A percentile compares a stretch with the other conserved stretches of the same genome.
Evolutionary conservation across 352 stramenopile genomes (phyloP).

Genomic region (Thraustochytrium striatum): DNA sequence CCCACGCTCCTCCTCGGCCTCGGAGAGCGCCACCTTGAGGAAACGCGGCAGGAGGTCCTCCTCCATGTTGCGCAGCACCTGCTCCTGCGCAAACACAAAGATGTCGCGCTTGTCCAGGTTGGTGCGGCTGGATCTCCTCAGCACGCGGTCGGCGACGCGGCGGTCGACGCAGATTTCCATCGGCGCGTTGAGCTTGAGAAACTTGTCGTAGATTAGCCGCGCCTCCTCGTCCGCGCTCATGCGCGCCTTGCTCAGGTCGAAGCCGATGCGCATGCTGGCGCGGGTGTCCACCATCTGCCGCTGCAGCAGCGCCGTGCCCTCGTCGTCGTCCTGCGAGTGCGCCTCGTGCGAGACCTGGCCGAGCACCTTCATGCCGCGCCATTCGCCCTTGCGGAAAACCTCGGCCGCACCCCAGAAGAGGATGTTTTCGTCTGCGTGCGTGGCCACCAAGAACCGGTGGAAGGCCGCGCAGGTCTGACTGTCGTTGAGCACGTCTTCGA

Average conservation of each 20-base stretch:
- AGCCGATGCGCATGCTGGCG: slow-evolving; percentile 35
- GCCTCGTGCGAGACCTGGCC: background rate
- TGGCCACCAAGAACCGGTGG: slow-evolving; percentile 33
- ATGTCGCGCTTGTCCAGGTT: background rate
- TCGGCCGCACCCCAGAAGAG: slow-evolving; percentile 36
- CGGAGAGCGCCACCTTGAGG: background rate
- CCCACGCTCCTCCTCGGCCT: slow-evolving; percentile 24
- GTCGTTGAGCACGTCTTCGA: slow-evolving; percentile 34
- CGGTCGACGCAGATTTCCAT: slow-evolving; percentile 40
- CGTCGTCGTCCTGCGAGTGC: background rate
- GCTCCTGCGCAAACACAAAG: slow-evolving; percentile 16
- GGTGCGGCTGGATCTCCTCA: background rate
- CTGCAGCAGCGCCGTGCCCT: slow-evolving; percentile 26
- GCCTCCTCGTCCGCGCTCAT: slow-evolving; percentile 2
- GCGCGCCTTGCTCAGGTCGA: background rate
- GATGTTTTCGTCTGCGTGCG: slow-evolving; percentile 45
- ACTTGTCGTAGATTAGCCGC: slow-evolving; percentile 20
- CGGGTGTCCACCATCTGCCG: slow-evolving; percentile 16
- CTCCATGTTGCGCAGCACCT: slow-evolving; percentile 43
- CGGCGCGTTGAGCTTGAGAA: background rate
- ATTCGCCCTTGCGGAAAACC: slow-evolving; percentile 25
- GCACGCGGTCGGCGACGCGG: background rate
- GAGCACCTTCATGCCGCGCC: slow-evolving; percentile 42
- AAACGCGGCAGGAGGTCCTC: slow-evolving; percentile 44
- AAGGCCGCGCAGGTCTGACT: slow-evolving; percentile 19